Evolutionary conservation across 2,329 filamentous ascomycete genomes (phyloP).

Genomic region (Neopestalotiopsis sp.): DNA sequence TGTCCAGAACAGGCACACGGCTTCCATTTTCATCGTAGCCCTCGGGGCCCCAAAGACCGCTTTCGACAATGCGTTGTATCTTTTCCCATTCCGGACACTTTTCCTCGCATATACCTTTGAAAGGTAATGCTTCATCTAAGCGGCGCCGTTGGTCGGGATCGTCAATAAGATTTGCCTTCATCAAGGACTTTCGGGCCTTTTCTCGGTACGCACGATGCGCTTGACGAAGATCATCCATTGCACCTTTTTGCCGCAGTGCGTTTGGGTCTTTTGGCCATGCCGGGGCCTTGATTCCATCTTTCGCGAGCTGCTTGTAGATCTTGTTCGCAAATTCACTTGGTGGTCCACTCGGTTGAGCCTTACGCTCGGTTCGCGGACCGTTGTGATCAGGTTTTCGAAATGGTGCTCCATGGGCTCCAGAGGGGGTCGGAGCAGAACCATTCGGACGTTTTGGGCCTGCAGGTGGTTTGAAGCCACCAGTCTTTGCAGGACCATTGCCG

Average conservation of each 20-base stretch:
- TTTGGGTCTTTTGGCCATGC: constrained; percentile 62
- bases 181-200: constrained; percentile 61
- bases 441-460: not conserved
- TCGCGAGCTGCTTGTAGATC: constrained; percentile 59
- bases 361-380: not conserved
- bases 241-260: constrained; percentile 53
- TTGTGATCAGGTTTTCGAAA: not conserved
- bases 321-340: constrained; percentile 45
- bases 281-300: constrained; percentile 60
- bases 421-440: not conserved
- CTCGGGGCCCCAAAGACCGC: constrained; percentile 62
- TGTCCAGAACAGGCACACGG: constrained; percentile 51
- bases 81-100: constrained; percentile 75
- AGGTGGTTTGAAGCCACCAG: constrained; percentile 6
- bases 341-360: not conserved
- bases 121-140: constrained; percentile 68
- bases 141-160: constrained; percentile 68
- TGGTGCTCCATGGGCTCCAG: not conserved
- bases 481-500: constrained; percentile 1
- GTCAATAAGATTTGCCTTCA: constrained; percentile 66
- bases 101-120: constrained; percentile 71
- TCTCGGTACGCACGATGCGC: constrained; percentile 62
- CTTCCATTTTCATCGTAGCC: constrained; percentile 50
- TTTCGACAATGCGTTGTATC: constrained; percentile 66
- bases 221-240: constrained; percentile 61